Evolutionary conservation across 192 early-diverging fungal species (phyloP).

Genomic region (Entomortierella parvispora): DNA sequence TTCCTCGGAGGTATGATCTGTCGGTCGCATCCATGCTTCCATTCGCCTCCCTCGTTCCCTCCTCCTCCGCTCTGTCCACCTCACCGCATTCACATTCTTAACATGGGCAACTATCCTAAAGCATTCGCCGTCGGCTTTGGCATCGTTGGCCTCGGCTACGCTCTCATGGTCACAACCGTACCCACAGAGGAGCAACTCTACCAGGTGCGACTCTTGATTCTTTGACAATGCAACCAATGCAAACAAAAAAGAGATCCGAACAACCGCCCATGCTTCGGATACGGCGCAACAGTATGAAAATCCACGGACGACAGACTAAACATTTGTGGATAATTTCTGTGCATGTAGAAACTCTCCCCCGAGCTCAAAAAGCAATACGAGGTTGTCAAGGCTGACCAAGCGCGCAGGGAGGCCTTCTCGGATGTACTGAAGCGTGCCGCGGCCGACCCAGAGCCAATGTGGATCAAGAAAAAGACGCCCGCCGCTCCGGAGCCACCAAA

Average conservation of each 20-base stretch:
- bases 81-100: neutral
- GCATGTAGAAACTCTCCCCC: conserved; percentile 39
- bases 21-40: neutral
- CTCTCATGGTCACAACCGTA: conserved; percentile 61
- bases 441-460: conserved; percentile 49
- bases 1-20: neutral
- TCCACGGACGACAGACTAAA: no score
- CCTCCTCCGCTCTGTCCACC: neutral
- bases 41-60: neutral
- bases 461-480: conserved; percentile 50
- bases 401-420: conserved; percentile 33
- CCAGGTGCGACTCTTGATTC: conserved; percentile 15
- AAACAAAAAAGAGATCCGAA: conserved; percentile 11
- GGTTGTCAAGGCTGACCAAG: conserved; percentile 41
- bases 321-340: no score
- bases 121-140: conserved; percentile 52
- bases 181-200: conserved; percentile 57
- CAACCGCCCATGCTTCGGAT: neutral
- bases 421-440: conserved; percentile 41
- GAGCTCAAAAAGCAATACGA: conserved; percentile 50
- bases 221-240: neutral
- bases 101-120: conserved; percentile 58
- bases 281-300: neutral
- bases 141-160: conserved; percentile 58
- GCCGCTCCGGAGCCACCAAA: no score